phyloP scores from a whole-genome alignment of 2,329 filamentous ascomycete species.

The Aspergillus cejpii region DNA sequence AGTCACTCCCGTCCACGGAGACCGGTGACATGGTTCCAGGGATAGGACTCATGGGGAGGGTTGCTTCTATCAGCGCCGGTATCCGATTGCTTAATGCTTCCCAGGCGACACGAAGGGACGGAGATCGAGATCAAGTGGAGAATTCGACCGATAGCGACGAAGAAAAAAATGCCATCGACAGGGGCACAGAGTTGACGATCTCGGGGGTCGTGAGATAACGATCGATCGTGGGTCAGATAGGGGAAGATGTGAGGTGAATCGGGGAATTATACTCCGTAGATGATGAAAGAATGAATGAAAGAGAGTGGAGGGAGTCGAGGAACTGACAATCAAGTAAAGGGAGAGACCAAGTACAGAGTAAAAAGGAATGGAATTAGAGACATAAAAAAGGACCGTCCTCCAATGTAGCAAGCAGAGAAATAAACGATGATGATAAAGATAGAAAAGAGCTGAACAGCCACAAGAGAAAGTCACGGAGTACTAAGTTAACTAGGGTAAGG shows the following conservation, averaged over 20 bases:
- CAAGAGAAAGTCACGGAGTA: background rate
- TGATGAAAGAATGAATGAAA: background rate
- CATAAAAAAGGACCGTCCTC: conserved; percentile 1
- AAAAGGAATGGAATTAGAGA: conserved; percentile 3
- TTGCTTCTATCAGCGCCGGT: no score
- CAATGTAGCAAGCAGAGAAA: background rate
- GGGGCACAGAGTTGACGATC: background rate
- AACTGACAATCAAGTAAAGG: conserved; percentile 3
- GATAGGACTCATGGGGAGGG: conserved; percentile 60
- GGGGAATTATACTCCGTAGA: background rate
- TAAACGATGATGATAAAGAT: background rate
- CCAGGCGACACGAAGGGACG: background rate
- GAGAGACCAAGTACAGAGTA: background rate
- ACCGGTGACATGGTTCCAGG: conserved; percentile 74
- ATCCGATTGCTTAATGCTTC: conserved; percentile 7
- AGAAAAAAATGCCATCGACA: conserved; percentile 8
- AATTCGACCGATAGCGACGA: conserved; percentile 1
- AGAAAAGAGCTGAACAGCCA: background rate
- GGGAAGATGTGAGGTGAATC: background rate
- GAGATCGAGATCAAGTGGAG: conserved; percentile 15
- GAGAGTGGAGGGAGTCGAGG: background rate
- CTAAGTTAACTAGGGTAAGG: no score
- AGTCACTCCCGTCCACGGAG: conserved; percentile 75
- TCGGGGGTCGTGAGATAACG: background rate
- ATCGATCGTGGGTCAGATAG: background rate